These are phyloP conservation scores for Tricholoma furcatifolium DNA, from an alignment of 768 basidiomycete species.

Conservation along the genomic window DNA sequence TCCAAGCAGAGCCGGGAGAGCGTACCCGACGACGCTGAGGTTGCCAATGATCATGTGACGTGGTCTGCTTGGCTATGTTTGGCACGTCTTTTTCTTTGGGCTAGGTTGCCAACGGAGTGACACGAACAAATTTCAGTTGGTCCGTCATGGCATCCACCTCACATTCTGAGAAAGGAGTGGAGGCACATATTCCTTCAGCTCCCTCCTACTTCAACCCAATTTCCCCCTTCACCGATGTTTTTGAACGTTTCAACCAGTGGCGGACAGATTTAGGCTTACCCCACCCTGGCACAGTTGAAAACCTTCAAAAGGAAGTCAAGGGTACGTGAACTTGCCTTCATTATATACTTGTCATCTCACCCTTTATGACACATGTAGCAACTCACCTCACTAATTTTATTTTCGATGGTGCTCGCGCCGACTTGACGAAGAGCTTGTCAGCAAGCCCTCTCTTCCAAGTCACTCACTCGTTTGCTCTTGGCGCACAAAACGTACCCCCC, in stretches of 20 bases:
- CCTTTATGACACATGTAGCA: constrained; percentile 40
- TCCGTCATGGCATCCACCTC: constrained; percentile 46
- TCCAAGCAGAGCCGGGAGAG: too few species aligned
- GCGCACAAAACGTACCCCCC: constrained; percentile 78
- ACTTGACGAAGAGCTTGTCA: constrained; percentile 91
- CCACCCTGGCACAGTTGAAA: constrained; percentile 92
- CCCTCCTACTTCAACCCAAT: constrained; percentile 40
- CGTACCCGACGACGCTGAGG: neutral
- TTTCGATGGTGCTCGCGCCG: constrained; percentile 96
- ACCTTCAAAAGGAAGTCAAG: constrained; percentile 91
- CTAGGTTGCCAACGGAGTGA: constrained; percentile 28
- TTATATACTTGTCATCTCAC: constrained; percentile 5
- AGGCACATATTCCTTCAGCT: constrained; percentile 30
- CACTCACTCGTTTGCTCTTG: constrained; percentile 92
- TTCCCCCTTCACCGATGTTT: constrained; percentile 64
- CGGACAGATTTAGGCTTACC: constrained; percentile 78
- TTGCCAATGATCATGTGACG: neutral
- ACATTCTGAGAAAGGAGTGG: constrained; percentile 40
- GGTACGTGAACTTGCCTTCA: constrained; percentile 42
- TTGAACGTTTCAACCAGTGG: constrained; percentile 78
- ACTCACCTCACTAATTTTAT: constrained; percentile 93
- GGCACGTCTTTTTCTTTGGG: constrained; percentile 33
- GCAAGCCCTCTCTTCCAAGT: constrained; percentile 97
- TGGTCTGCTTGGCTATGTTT: constrained; percentile 31
- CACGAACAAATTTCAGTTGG: constrained; percentile 17